Conservation (phyloP, 2,329 filamentous ascomycete genomes). For the Trichoderma sp. region DNA sequence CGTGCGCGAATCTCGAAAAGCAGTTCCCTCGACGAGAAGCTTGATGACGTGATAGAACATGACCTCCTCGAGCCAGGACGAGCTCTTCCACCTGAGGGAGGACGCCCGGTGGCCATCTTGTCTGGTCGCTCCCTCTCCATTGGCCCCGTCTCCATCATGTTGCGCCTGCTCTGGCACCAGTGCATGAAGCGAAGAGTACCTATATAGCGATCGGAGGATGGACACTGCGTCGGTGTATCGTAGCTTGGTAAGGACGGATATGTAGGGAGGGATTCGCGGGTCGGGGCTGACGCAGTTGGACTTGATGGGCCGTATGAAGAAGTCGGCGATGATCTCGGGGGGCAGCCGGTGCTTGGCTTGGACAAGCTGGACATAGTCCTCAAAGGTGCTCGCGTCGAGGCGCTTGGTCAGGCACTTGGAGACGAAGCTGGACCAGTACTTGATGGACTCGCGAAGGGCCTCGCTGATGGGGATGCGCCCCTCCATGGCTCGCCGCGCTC, state of each 20-base stretch:
- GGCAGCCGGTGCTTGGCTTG: slow-evolving; percentile 55
- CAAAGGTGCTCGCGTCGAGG: slow-evolving; percentile 56
- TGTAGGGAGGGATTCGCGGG: slow-evolving; percentile 60
- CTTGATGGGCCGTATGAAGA: slow-evolving; percentile 58
- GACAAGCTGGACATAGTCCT: slow-evolving; percentile 52
- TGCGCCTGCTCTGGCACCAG: slow-evolving; percentile 24
- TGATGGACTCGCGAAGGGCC: slow-evolving; percentile 35
- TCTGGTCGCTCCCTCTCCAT: slow-evolving; percentile 19
- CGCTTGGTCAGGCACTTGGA: slow-evolving; percentile 52
- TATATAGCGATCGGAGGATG: slow-evolving; percentile 57
- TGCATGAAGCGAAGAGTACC: slow-evolving; percentile 56
- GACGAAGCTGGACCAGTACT: slow-evolving; percentile 56
- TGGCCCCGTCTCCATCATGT: slow-evolving; percentile 17
- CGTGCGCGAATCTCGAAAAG: slow-evolving; percentile 50
- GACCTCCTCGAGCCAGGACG: slow-evolving; percentile 75
- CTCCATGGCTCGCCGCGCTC: slow-evolving; percentile 32
- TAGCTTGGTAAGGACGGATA: slow-evolving; percentile 56
- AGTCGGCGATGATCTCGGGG: slow-evolving; percentile 54
- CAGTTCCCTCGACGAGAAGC: slow-evolving; percentile 65
- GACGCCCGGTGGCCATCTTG: slow-evolving; percentile 32
- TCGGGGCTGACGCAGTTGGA: slow-evolving; percentile 55
- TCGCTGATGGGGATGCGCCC: slow-evolving; percentile 28
- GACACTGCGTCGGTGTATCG: slow-evolving; percentile 56
- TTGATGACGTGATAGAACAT: slow-evolving; percentile 93
- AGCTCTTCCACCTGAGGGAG: slow-evolving; percentile 53